These are phyloP conservation scores for Ophiostoma ulmi DNA, from an alignment of 2,329 filamentous ascomycete genomes.

Conservation along the genomic window DNA sequence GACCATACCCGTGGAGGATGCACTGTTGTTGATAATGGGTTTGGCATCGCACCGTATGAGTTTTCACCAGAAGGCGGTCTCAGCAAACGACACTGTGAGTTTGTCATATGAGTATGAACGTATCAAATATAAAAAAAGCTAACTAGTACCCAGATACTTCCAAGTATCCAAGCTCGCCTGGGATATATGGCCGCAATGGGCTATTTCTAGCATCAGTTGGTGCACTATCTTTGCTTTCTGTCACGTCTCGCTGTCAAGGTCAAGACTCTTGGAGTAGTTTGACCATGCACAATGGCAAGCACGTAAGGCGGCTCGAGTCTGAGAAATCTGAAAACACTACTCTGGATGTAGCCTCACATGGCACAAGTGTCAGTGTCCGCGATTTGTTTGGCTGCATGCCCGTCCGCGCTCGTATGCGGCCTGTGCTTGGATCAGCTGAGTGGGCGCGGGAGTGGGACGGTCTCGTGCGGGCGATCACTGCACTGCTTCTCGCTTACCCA, in stretches of 20 bases:
- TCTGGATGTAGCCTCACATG: conserved; percentile 53
- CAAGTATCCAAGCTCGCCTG: conserved; percentile 49
- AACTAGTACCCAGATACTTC: conserved; percentile 63
- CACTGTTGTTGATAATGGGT: conserved; percentile 76
- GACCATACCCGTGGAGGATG: conserved; percentile 74
- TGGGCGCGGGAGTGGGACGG: conserved; percentile 58
- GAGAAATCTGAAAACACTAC: no score
- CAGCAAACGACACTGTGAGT: conserved; percentile 66
- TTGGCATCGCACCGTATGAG: conserved; percentile 67
- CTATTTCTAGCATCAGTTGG: conserved; percentile 73
- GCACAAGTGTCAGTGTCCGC: conserved; percentile 69
- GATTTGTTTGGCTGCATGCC: conserved; percentile 88
- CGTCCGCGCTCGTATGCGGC: conserved; percentile 78
- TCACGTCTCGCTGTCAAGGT: conserved; percentile 64
- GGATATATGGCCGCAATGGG: conserved; percentile 62
- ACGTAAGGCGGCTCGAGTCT: conserved; percentile 60
- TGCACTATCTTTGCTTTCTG: conserved; percentile 67
- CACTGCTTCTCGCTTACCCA: conserved; percentile 67
- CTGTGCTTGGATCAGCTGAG: conserved; percentile 35
- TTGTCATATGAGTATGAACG: not conserved
- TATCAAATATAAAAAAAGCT: not conserved
- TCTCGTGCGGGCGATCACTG: conserved; percentile 54
- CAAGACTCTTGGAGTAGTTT: conserved; percentile 60
- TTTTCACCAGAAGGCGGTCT: conserved; percentile 67
- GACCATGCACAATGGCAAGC: conserved; percentile 62